Percentiles rank a stretch among this genome's conserved stretches.
These are phyloP conservation scores for Erodium trifolium DNA, from an alignment of 441 rosid species.

Conservation along the genomic window DNA sequence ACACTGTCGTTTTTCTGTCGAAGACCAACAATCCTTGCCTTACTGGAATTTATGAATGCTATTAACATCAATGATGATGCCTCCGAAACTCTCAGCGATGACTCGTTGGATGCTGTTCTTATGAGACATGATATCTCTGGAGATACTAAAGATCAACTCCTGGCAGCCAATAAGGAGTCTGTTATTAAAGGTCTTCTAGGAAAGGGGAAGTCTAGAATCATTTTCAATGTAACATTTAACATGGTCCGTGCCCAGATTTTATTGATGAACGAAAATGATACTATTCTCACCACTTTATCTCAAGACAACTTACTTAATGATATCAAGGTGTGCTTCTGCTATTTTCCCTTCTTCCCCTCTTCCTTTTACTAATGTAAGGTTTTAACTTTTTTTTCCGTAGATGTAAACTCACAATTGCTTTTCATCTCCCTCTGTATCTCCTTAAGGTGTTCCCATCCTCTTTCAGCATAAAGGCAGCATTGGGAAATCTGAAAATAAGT, in stretches of 20 bases:
- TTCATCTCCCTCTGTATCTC: conserved; percentile 1
- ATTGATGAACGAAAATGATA: conserved; percentile 88
- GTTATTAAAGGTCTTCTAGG: conserved; percentile 84
- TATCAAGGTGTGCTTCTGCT: conserved; percentile 73
- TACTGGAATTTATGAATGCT: conserved; percentile 83
- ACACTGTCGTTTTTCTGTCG: conserved; percentile 92
- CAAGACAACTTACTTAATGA: conserved; percentile 84
- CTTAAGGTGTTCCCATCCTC: conserved; percentile 91
- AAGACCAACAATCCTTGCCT: conserved; percentile 89
- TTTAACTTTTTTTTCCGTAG: conserved; percentile 9
- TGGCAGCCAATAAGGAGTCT: conserved; percentile 36
- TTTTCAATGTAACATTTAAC: conserved; percentile 71
- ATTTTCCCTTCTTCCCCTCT: conserved; percentile 10
- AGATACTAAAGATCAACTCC: conserved; percentile 36
- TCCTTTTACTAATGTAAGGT: conserved; percentile 2
- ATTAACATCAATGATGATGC: conserved; percentile 56
- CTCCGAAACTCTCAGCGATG: conserved; percentile 47
- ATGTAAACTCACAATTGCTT: conserved; percentile 19
- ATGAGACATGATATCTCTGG: conserved; percentile 33
- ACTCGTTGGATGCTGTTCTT: conserved; percentile 37
- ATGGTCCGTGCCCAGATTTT: conserved; percentile 92
- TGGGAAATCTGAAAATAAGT: conserved; percentile 94
- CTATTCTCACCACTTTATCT: conserved; percentile 76
- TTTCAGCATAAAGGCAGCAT: conserved; percentile 78
- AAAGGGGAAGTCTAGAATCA: conserved; percentile 84